Evolutionary conservation across 805 yeast species (phyloP).

Genomic region (Nakazawaea ishiwadae): DNA sequence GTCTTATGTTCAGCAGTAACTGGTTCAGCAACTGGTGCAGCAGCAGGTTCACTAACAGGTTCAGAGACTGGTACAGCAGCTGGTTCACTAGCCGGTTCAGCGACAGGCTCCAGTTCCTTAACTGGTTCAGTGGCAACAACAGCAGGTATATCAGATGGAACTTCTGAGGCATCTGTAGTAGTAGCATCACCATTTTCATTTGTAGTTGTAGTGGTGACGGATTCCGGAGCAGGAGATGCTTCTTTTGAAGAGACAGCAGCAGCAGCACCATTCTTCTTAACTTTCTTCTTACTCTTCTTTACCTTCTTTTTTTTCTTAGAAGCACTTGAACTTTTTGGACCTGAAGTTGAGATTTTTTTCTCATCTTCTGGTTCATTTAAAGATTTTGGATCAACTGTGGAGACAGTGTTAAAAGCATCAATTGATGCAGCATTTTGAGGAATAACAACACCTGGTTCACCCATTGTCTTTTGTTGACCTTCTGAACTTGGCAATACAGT

Average conservation of each 20-base stretch:
- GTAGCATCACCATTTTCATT: constrained; percentile 15
- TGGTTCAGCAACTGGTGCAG: constrained; percentile 10
- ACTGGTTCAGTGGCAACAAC: constrained; percentile 15
- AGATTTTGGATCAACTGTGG: constrained; percentile 47
- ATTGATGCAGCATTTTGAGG: constrained; percentile 54
- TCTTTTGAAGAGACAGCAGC: not conserved
- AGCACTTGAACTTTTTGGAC: not conserved
- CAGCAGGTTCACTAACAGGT: constrained; percentile 10
- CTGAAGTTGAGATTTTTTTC: constrained; percentile 7
- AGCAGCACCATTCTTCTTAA: constrained; percentile 18
- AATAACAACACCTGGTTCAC: constrained; percentile 68
- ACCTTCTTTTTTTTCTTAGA: constrained; percentile 22
- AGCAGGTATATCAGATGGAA: constrained; percentile 12
- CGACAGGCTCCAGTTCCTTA: constrained; percentile 12
- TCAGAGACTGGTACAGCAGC: constrained; percentile 14
- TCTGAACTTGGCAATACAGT: constrained; percentile 45
- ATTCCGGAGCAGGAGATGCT: constrained; percentile 15
- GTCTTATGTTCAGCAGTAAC: constrained; percentile 5
- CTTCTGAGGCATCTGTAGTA: constrained; percentile 6
- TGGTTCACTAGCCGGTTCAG: constrained; percentile 7
- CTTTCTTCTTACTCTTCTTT: constrained; percentile 26
- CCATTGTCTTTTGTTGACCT: constrained; percentile 38
- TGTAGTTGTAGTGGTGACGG: not conserved
- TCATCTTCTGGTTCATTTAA: constrained; percentile 35
- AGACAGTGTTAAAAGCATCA: constrained; percentile 43